Base-by-base conservation (phyloP, 129 eudicot genomes). In the Artemisia annua region DNA sequence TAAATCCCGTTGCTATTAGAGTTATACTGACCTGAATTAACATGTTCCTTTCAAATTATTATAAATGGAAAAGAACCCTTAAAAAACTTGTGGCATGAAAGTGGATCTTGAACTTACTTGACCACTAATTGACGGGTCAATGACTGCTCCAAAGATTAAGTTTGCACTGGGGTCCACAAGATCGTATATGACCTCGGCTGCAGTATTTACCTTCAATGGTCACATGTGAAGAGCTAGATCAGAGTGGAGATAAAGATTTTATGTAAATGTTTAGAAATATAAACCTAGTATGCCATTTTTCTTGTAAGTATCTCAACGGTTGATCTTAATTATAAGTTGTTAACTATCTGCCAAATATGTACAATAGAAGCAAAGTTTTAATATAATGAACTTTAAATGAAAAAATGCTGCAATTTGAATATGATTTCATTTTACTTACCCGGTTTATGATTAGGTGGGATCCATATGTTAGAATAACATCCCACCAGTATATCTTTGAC, bases 121-220 rank as follows among this genome's bases (percentile, higher is more conserved):
- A 72, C 96, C 97, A 71, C 80, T 88, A 43, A 94, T 81, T 44
- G 91, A 82, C n/a, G 96, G 93, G 67, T 94, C 98, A 61, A 86
- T 78, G 20, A 94, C 98, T 0, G 96, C 92, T 58, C 97, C 97
- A 78, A 90, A 90, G 44, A 90, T 90, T 66, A 94, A 81, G 86
- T 94, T 90, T 66, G 96, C 98, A 69, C 82, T 86, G 15, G 97
- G 98, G 83, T 90, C 97, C 71, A 94, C 98, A 62, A 94, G 91
- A 81, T 90, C 96, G 48, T 90, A 86, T 79, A 93, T 93, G 48
- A 94, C 96, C 77, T 94, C 97, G 7, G 97, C 98, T 51, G 98
- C 97, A 79, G 96, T 89, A 84, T 90, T 87, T 66, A 94, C 97
- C 98, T 90, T 75, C 58, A 72, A 75, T 17, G 39, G 63, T 51